phyloP scores from a whole-genome alignment of 1,284 basidiomycete species.

The Apiotrichum porosum region DNA sequence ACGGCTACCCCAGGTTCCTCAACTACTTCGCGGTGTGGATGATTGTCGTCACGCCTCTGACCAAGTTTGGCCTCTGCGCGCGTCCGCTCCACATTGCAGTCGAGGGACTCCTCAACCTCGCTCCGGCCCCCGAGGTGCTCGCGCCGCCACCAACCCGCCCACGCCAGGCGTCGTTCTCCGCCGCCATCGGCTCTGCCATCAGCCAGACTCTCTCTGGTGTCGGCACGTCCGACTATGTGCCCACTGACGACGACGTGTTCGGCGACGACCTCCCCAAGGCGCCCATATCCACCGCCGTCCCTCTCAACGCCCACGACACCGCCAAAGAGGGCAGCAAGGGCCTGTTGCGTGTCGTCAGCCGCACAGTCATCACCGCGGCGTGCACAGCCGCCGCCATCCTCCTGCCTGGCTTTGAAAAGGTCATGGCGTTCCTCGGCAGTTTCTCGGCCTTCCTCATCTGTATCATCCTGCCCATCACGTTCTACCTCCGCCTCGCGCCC shows the following conservation, averaged over 20 bases:
- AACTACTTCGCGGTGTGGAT: constrained; percentile 82
- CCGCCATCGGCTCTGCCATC: constrained; percentile 8
- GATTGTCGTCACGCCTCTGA: constrained; percentile 79
- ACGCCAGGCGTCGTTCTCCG: neutral
- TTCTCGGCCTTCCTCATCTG: constrained; percentile 81
- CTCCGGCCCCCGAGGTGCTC: constrained; percentile 31
- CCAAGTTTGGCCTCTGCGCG: constrained; percentile 81
- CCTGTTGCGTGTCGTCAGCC: constrained; percentile 26
- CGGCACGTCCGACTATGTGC: constrained; percentile 11
- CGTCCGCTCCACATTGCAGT: constrained; percentile 80
- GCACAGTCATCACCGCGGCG: constrained; percentile 35
- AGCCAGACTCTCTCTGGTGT: constrained; percentile 6
- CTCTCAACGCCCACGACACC: neutral
- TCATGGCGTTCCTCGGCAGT: constrained; percentile 87
- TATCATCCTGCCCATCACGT: constrained; percentile 63
- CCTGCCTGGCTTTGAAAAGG: constrained; percentile 54
- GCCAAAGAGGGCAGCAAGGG: constrained; percentile 18
- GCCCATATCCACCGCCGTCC: neutral
- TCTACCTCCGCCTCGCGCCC: constrained; percentile 40
- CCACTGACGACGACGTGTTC: constrained; percentile 1
- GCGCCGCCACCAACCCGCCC: neutral
- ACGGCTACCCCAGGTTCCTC: constrained; percentile 65
- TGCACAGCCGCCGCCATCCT: constrained; percentile 34
- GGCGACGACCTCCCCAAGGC: constrained; percentile 1
- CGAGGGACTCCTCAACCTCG: constrained; percentile 67